These are phyloP conservation scores for Hypomyces perniciosus DNA, from an alignment of 2,329 filamentous ascomycete genomes.

Conservation along the genomic window DNA sequence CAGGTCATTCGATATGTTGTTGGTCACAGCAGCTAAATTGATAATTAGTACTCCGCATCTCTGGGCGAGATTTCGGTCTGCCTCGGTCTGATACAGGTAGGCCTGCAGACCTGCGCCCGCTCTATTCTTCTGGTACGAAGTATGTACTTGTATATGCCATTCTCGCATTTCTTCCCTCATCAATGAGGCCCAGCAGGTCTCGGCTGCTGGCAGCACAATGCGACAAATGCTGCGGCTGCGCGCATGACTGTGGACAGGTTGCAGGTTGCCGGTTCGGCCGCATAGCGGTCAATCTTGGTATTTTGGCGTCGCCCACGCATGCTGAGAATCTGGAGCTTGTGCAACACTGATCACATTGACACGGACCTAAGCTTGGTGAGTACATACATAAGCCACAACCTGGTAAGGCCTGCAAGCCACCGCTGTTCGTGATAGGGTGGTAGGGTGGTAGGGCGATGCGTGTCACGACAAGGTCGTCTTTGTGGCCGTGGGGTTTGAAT, in stretches of 20 bases:
- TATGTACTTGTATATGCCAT: neutral
- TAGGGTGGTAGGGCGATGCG: conserved; percentile 5
- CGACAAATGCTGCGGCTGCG: neutral
- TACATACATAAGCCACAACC: conserved; percentile 6
- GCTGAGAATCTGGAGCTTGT: conserved; percentile 20
- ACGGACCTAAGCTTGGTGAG: conserved; percentile 14
- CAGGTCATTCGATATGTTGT: too few species aligned
- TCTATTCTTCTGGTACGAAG: neutral
- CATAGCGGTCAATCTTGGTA: conserved; percentile 13
- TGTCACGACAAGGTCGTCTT: conserved; percentile 11
- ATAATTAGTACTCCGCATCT: neutral
- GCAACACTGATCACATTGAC: conserved; percentile 21
- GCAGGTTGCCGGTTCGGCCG: conserved; percentile 7
- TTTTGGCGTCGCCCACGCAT: conserved; percentile 13
- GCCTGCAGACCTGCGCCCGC: conserved; percentile 2
- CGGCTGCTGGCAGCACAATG: conserved; percentile 15
- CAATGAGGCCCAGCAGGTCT: conserved; percentile 10
- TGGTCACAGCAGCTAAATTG: conserved; percentile 4
- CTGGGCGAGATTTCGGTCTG: conserved; percentile 8
- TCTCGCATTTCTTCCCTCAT: conserved; percentile 6
- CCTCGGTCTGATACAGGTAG: neutral
- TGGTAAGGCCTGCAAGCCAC: conserved; percentile 6
- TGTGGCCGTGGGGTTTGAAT: neutral
- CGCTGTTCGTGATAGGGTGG: neutral
- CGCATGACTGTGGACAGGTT: neutral